Base-by-base conservation (phyloP, 2,329 filamentous ascomycete genomes). In the Mycocentrospora acerina region DNA sequence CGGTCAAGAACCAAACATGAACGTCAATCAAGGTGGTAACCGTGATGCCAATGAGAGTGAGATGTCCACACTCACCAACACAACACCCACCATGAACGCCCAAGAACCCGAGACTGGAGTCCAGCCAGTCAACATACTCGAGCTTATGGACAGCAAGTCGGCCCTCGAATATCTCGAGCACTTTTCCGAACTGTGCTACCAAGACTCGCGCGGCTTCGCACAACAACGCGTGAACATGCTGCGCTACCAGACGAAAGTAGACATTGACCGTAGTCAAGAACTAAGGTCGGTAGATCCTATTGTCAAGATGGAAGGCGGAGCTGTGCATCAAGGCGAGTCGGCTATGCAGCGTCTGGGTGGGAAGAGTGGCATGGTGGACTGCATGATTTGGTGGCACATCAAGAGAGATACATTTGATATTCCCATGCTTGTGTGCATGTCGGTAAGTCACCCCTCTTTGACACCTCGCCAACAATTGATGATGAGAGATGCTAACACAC, bases 381-480 rank as follows among this genome's bases (percentile, higher is more conserved):
- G 90, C 72, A 90, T 87, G 58, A 95, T 94, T 71, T 95, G 88
- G 72, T 97, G 91, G 90, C 91, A 88, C 48, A 90, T 97, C 47
- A 95, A 95, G 72, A 79, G 91, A 48, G 93, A 98, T 68, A 88
- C 93, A 27, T 97, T 97, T 72, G 91, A 97, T 71, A 95, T 97
- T 68, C 93, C 93, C 15, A 95, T 96, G 89, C 77, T 97, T 72
- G 94, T 97, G 68, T 88, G 96, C 61, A 91, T 97, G 75, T 96
- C 96, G 73, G 93, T 96, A 68, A 85, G 90, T 84, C 19, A 11
- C 24, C 10, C 9, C n/a, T n/a, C n/a, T n/a, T n/a, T n/a, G n/a
- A n/a, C n/a, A n/a, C n/a, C n/a, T n/a, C n/a, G n/a, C n/a, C n/a
- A n/a, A n/a, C n/a, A n/a, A n/a, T n/a, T n/a, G n/a, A n/a, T n/a